Conservation (phyloP, 257 asterid species). For the Solanum corneliomulleri region DNA sequence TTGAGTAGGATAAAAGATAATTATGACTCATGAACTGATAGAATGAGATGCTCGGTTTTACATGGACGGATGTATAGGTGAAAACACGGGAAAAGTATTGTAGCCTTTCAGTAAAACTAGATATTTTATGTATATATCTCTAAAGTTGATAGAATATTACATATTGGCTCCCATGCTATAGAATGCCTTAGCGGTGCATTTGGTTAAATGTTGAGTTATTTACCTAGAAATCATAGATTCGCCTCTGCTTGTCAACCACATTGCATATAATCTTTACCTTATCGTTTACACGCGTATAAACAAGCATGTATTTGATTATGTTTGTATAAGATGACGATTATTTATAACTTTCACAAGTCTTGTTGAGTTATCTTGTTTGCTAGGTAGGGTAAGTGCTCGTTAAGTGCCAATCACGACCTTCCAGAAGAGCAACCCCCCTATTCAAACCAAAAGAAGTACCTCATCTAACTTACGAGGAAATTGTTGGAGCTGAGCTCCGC, state of each 20-base stretch:
- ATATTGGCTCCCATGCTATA: background rate
- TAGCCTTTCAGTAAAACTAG: background rate
- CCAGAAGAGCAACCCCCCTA: background rate
- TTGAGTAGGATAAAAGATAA: background rate
- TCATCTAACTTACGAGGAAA: background rate
- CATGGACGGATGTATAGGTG: background rate
- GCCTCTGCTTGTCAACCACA: constrained; percentile 38
- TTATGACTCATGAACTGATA: background rate
- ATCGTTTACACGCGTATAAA: constrained; percentile 59
- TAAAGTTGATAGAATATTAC: background rate
- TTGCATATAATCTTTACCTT: constrained; percentile 56
- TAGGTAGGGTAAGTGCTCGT: background rate
- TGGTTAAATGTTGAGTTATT: background rate
- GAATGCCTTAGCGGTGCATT: background rate
- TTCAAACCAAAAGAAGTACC: background rate
- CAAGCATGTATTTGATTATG: constrained; percentile 56
- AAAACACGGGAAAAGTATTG: background rate
- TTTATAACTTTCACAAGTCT: background rate
- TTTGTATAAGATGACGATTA: background rate
- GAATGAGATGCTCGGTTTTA: constrained; percentile 40
- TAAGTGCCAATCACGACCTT: background rate
- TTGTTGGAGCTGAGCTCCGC: background rate
- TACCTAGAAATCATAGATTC: background rate
- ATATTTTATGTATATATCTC: constrained; percentile 14
- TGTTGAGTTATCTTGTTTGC: background rate